Base-by-base conservation (phyloP, 2,329 filamentous ascomycete genomes). In the Epichloe aotearoae region DNA sequence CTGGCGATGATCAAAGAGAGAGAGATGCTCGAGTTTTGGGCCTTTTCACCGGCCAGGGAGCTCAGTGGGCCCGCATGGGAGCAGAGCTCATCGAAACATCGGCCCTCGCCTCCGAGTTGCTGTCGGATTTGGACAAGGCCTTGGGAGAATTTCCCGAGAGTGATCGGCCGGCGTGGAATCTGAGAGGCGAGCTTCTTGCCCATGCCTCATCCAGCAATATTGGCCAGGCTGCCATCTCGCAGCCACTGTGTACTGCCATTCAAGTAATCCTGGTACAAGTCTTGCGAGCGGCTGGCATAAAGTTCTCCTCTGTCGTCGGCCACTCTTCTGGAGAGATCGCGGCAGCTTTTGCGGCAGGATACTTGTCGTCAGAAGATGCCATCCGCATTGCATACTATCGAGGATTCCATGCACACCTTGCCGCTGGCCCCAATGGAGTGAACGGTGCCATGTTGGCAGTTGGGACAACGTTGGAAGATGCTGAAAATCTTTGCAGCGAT, bases 311-410 rank as follows among this genome's bases (percentile, higher is more conserved):
- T 3, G 64, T 66, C 2, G 62, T 69, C 5, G 70, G 69, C 3
- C 70, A 73, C 52, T 69, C 66, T 0, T 63, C 59, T 4, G 69
- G 70, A 1, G 69, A 72, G 52, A 69, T 71, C 37, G 68, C 63
- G 0, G 69, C 69, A 1, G 68, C 69, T 0, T 72, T 69, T 50
- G 64, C 66, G 1, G 61, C 64, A 0, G 68, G n/a, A 5, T 23
- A 48, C 6, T 2, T 55, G 10, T n/a, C 40, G 0, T 33, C 43
- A 1, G 5, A 34, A 4, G 47, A 55, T 39, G 52, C 53, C 5
- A 52, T 55, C 11, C 14, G 40, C 2, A 46, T 51, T n/a, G 52
- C 52, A 4, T 54, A 54, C 36, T 49, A 44, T 20, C 50, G 54
- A 4, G 53, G 53, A 8, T 14, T 42, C 4, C 42, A 46, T 15